Conservation (phyloP, 768 basidiomycete genomes). For the Clitopilus passeckerianus region DNA sequence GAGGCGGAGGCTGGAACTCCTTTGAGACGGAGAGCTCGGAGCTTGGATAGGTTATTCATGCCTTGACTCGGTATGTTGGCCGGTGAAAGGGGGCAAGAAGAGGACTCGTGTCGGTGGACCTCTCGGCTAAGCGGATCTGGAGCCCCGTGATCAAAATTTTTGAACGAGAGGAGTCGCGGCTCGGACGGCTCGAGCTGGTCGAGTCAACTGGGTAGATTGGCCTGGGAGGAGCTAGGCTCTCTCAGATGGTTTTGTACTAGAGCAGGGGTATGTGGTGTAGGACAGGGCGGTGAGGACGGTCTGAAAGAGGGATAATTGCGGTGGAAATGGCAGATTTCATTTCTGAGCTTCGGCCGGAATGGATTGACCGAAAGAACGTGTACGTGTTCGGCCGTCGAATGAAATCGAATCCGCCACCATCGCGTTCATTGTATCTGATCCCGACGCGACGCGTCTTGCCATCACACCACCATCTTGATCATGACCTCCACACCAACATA, state of each 20-base stretch:
- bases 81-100: background rate
- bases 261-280: background rate
- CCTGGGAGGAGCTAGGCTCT: too few relatives aligned
- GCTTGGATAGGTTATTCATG: conserved; percentile 1
- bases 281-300: background rate
- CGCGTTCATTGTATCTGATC: background rate
- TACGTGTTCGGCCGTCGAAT: background rate
- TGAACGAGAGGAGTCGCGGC: too few relatives aligned
- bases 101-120: background rate
- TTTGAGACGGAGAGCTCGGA: background rate
- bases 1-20: background rate
- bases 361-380: background rate
- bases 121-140: background rate
- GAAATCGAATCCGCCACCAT: background rate
- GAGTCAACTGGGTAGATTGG: background rate
- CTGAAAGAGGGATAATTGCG: background rate
- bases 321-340: background rate
- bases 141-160: background rate
- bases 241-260: background rate
- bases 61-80: background rate
- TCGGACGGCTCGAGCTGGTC: background rate
- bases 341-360: background rate
- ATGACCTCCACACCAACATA: conserved; percentile 32
- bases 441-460: background rate
- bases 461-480: background rate